Percentiles rank a stretch among this genome's conserved stretches.
phyloP scores from a whole-genome alignment of 352 stramenopile genomes.

The Aphanomyces invadans region DNA sequence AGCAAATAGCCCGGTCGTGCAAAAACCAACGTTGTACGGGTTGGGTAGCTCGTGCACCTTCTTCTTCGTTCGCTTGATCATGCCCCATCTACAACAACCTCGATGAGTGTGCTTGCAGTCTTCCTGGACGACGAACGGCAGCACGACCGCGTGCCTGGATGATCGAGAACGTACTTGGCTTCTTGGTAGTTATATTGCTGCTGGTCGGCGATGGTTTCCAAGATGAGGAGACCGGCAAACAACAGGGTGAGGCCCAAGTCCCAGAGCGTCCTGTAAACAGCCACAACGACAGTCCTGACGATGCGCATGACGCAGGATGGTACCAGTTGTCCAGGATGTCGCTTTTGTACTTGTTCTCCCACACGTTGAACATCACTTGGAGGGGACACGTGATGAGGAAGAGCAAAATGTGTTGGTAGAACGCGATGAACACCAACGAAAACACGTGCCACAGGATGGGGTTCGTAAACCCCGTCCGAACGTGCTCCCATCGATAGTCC shows the following conservation, averaged over 20 bases:
- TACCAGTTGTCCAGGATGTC: conserved; percentile 10
- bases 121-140: neutral
- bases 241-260: conserved; percentile 54
- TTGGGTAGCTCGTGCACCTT: conserved; percentile 40
- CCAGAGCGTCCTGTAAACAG: conserved; percentile 57
- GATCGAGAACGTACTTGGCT: conserved; percentile 65
- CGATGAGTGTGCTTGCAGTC: conserved; percentile 29
- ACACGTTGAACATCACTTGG: conserved; percentile 41
- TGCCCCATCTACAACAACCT: neutral
- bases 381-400: conserved; percentile 67
- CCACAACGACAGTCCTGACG: too few species aligned
- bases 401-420: conserved; percentile 85
- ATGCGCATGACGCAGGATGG: too few species aligned
- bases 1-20: conserved; percentile 81
- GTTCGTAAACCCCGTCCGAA: conserved; percentile 71
- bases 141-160: neutral
- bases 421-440: conserved; percentile 86
- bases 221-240: conserved; percentile 58
- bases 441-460: conserved; percentile 82
- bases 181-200: conserved; percentile 89
- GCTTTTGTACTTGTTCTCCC: conserved; percentile 14
- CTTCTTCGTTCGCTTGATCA: conserved; percentile 1
- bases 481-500: conserved; percentile 88
- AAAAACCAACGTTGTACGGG: conserved; percentile 69
- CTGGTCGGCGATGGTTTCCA: conserved; percentile 87